These are phyloP conservation scores for Thalassiosira profunda DNA, from an alignment of 108 stramenopile species.

Conservation along the genomic window DNA sequence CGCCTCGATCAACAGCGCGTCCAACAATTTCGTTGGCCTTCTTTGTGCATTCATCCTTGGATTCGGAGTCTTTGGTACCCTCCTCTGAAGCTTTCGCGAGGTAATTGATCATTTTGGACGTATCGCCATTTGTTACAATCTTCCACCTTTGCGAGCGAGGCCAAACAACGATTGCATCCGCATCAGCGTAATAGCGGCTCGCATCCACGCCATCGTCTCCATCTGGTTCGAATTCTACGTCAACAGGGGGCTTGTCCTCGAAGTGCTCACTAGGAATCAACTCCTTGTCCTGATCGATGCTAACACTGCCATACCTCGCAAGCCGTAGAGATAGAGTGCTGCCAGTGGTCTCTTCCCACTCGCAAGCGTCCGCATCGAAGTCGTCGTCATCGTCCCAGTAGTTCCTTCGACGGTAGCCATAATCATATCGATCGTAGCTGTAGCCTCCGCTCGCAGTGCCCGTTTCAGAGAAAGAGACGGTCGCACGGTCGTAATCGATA, in stretches of 20 bases:
- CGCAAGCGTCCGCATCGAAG: too few relatives aligned
- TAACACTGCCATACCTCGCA: background rate
- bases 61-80: conserved; percentile 15
- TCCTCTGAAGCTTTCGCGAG: conserved; percentile 9
- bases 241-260: conserved; percentile 11
- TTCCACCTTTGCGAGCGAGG: conserved; percentile 25
- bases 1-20: background rate
- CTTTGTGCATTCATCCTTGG: conserved; percentile 1
- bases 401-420: too few relatives aligned
- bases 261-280: conserved; percentile 15
- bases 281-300: conserved; percentile 15
- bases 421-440: conserved; percentile 17
- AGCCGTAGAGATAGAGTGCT: conserved; percentile 7
- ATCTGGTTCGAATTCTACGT: conserved; percentile 26
- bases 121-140: conserved; percentile 5
- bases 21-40: conserved; percentile 2
- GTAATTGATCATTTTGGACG: conserved; percentile 17
- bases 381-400: background rate
- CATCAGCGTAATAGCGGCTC: conserved; percentile 22
- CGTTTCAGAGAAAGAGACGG: conserved; percentile 11
- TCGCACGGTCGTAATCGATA: conserved; percentile 22
- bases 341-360: conserved; percentile 18
- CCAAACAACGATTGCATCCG: conserved; percentile 37
- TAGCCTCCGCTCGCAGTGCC: conserved; percentile 1
- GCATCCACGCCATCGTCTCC: conserved; percentile 24